Evolutionary conservation across 257 asterid species (phyloP).

Genomic region (Solanum virginianum): DNA sequence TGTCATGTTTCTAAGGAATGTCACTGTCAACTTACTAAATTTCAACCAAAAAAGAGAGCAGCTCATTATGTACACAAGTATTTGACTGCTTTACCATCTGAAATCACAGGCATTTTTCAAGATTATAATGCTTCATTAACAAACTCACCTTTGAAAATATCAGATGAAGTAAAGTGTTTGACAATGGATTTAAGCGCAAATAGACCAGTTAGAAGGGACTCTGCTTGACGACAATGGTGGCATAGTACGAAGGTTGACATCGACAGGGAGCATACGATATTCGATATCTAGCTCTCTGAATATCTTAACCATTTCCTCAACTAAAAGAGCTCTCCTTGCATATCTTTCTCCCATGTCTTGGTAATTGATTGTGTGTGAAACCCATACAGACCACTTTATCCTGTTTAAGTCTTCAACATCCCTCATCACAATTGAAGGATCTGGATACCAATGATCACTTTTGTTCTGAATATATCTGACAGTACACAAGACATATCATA

Average conservation of each 20-base stretch:
- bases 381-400: slow-evolving; percentile 73
- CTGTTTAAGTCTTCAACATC: slow-evolving; percentile 85
- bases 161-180: neutral
- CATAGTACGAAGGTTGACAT: slow-evolving; percentile 65
- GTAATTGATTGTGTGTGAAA: slow-evolving; percentile 60
- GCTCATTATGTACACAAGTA: neutral
- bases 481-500: neutral
- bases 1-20: neutral
- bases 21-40: neutral
- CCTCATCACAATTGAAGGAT: slow-evolving; percentile 65
- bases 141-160: neutral
- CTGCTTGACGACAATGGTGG: slow-evolving; percentile 42
- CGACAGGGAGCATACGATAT: slow-evolving; percentile 63
- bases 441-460: slow-evolving; percentile 74
- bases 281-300: slow-evolving; percentile 78
- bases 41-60: neutral
- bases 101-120: neutral
- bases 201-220: slow-evolving; percentile 67
- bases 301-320: slow-evolving; percentile 66
- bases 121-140: neutral
- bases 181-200: slow-evolving; percentile 1
- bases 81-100: neutral
- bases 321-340: slow-evolving; percentile 54
- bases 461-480: slow-evolving; percentile 53
- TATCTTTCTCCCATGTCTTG: slow-evolving; percentile 95